Percentiles rank a stretch among this genome's conserved stretches.
Conservation (phyloP, 208 protist genomes). For the Trypanosomatidae sp. region DNA sequence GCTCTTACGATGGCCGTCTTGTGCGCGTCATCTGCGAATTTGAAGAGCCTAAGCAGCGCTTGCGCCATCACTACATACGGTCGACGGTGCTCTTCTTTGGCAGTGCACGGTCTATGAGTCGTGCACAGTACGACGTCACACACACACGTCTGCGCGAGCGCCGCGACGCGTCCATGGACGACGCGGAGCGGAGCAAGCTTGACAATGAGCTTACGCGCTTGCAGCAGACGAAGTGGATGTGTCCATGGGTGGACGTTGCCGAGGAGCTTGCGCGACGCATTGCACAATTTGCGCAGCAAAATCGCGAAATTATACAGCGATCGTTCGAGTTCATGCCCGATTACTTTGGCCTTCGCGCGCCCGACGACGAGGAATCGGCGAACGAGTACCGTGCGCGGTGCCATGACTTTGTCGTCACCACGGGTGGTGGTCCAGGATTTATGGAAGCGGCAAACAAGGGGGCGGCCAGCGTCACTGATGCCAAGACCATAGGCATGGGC, state of each 20-base stretch:
- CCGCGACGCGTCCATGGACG: constrained; percentile 6
- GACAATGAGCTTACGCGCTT: constrained; percentile 34
- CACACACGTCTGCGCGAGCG: constrained; percentile 9
- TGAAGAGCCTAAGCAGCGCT: constrained; percentile 68
- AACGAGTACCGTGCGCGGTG: constrained; percentile 9
- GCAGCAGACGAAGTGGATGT: constrained; percentile 84
- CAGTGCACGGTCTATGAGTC: constrained; percentile 80
- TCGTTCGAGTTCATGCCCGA: constrained; percentile 54
- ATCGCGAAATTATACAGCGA: constrained; percentile 30
- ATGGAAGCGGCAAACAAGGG: constrained; percentile 91
- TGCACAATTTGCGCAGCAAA: constrained; percentile 33
- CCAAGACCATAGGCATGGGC: constrained; percentile 85
- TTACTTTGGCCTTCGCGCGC: constrained; percentile 52
- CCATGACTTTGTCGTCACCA: constrained; percentile 75
- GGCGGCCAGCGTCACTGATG: constrained; percentile 44
- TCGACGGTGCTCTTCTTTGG: constrained; percentile 89
- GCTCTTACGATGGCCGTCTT: constrained; percentile 47
- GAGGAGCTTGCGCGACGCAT: constrained; percentile 43
- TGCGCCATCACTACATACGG: constrained; percentile 51
- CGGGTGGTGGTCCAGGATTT: constrained; percentile 86
- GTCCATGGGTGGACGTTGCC: constrained; percentile 74
- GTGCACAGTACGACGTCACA: constrained; percentile 45
- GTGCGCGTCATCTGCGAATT: constrained; percentile 90
- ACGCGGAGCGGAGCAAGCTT: constrained; percentile 5
- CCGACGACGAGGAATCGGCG: constrained; percentile 8